Conservation (phyloP, 1,284 basidiomycete species). For the Leccinum subrobustum region DNA sequence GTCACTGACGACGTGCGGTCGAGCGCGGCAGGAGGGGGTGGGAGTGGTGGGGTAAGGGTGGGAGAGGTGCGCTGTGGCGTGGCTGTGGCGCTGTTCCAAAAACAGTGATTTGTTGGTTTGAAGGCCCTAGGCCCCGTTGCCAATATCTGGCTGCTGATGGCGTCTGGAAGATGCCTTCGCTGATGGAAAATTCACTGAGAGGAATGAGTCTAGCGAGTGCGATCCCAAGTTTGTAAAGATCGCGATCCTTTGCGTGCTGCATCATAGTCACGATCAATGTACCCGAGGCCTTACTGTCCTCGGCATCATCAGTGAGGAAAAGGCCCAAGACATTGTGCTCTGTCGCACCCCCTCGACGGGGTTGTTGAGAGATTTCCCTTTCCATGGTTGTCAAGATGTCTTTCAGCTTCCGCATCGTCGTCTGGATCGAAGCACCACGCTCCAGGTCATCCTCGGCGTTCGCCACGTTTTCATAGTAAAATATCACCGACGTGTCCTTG, state of each 20-base stretch:
- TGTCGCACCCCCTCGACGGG: too few relatives aligned
- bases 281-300: too few relatives aligned
- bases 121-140: too few relatives aligned
- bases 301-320: too few relatives aligned
- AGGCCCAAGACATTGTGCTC: not conserved
- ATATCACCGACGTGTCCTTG: conserved; percentile 57
- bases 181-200: conserved; percentile 54
- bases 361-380: conserved; percentile 37
- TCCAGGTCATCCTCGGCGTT: conserved; percentile 44
- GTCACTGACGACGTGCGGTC: too few relatives aligned
- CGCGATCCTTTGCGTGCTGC: conserved; percentile 30
- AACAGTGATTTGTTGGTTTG: too few relatives aligned
- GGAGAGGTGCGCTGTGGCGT: too few relatives aligned
- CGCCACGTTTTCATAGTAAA: conserved; percentile 71
- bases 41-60: too few relatives aligned
- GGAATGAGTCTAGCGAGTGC: conserved; percentile 47
- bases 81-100: too few relatives aligned
- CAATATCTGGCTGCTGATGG: conserved; percentile 30
- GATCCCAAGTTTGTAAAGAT: conserved; percentile 50
- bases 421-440: conserved; percentile 44
- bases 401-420: conserved; percentile 48
- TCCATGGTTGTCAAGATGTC: conserved; percentile 51
- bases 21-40: too few relatives aligned
- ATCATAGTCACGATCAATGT: too few relatives aligned
- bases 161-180: conserved; percentile 48